These are phyloP conservation scores for Blastobotrys serpentis DNA, from an alignment of 1,139 yeast genomes.

Conservation along the genomic window DNA sequence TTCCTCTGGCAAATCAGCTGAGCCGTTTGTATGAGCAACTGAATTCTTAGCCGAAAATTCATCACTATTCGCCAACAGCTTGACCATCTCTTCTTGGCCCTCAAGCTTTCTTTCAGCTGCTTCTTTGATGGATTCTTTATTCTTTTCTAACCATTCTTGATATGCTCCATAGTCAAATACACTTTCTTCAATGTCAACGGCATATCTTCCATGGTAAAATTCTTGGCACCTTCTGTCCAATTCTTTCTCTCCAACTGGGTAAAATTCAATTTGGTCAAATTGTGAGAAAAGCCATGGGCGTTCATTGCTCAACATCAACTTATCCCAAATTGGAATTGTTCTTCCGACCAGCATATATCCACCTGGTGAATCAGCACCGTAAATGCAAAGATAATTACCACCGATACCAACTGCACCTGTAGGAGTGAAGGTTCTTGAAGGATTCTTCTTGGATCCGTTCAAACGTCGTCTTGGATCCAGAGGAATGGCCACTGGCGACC, in stretches of 20 bases:
- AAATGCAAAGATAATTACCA: slow-evolving; percentile 97
- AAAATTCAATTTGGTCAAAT: slow-evolving; percentile 92
- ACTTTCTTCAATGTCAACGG: slow-evolving; percentile 69
- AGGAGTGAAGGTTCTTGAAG: slow-evolving; percentile 93
- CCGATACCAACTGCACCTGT: slow-evolving; percentile 98
- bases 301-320: slow-evolving; percentile 74
- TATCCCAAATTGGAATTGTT: slow-evolving; percentile 97
- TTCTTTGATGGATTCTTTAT: slow-evolving; percentile 67
- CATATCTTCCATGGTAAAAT: slow-evolving; percentile 76
- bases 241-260: slow-evolving; percentile 83
- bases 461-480: slow-evolving; percentile 93
- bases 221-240: slow-evolving; percentile 69
- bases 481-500: slow-evolving; percentile 98
- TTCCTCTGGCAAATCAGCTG: slow-evolving; percentile 55
- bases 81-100: slow-evolving; percentile 51
- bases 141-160: slow-evolving; percentile 70
- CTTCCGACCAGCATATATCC: slow-evolving; percentile 97
- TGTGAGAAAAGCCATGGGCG: slow-evolving; percentile 89
- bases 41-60: slow-evolving; percentile 44
- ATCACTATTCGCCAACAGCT: slow-evolving; percentile 12
- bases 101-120: slow-evolving; percentile 74
- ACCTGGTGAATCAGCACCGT: slow-evolving; percentile 98
- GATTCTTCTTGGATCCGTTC: slow-evolving; percentile 91
- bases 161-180: slow-evolving; percentile 83
- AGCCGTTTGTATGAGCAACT: slow-evolving; percentile 28